Evolutionary conservation across 73 alveolate species (phyloP), one percentile per base, ranked within the genome.

Genomic region (Paramecium primaurelia): DNA sequence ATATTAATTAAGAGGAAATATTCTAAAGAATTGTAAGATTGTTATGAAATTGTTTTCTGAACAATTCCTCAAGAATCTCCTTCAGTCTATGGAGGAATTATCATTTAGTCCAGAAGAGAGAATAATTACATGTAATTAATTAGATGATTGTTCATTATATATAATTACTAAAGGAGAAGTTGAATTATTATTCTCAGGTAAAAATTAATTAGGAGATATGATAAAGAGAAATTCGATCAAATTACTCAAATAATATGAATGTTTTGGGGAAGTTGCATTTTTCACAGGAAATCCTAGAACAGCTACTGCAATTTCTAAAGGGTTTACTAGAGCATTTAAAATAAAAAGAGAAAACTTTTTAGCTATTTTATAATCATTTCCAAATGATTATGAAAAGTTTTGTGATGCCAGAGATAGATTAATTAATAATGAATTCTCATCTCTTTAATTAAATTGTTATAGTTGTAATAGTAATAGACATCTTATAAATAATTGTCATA

Each of bases 201-300:
- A 96, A 60, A 83, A 92, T 37, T 40, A 44, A 40, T 60, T 83
- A 14, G 94, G 94, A 0, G 94, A 64, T 11, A 60, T 42, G 36
- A 44, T 71, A 25, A 69, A 71, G 45, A 45, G 71, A 54, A 83
- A 97, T 8, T 86, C 88, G 36, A 85, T 96, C n/a, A 86, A 88
- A 73, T 95, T 83, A 6, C 92, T 97, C 4, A 59, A 86, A 64
- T 44, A 92, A 92, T 96, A 93, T 26, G 89, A 94, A 14, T 93
- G 88, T 80, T 97, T 95, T 85, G 99, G 99, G 1, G 98, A 96
- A 58, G 90, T 94, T 3, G 97, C 97, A 14, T 97, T 97, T 45
- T 95, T 96, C 77, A 92, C 98, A 10, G 98, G 93, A 40, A 86
- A 93, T 60, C 97, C 96, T 12, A 93, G 98, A 64, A 92, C 92